Percentiles rank a stretch among this genome's conserved stretches.
phyloP scores from a whole-genome alignment of 306 rosid species.

The Acacia acuminata region DNA sequence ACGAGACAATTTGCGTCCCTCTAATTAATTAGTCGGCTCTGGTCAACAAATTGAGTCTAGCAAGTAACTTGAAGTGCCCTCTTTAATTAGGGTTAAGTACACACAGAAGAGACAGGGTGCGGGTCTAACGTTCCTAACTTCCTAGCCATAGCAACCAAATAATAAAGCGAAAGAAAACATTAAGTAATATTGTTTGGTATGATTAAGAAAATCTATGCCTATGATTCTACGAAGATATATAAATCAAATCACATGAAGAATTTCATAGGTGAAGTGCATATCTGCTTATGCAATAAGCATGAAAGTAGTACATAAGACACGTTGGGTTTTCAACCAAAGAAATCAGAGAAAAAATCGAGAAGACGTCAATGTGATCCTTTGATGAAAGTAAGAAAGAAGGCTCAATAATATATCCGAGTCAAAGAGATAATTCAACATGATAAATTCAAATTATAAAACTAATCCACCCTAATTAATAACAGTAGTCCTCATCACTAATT shows the following conservation, averaged over 20 bases:
- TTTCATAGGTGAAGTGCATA: conserved; percentile 17
- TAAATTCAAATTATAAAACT: background rate
- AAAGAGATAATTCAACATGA: background rate
- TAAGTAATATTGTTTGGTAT: background rate
- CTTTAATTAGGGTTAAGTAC: background rate
- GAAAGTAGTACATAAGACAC: conserved; percentile 7
- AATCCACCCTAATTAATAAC: conserved; percentile 26
- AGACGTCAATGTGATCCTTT: conserved; percentile 40
- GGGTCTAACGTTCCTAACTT: background rate
- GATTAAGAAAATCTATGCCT: conserved; percentile 20
- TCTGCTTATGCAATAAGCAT: conserved; percentile 23
- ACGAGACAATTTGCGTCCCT: background rate
- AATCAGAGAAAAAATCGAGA: conserved; percentile 7
- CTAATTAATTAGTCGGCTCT: background rate
- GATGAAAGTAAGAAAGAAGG: conserved; percentile 24
- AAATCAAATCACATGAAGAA: conserved; percentile 28
- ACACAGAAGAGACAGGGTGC: background rate
- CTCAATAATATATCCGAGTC: conserved; percentile 11
- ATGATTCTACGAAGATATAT: conserved; percentile 19
- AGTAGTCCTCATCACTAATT: background rate
- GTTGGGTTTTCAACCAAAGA: conserved; percentile 13
- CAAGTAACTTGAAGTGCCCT: conserved; percentile 14
- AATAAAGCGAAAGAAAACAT: background rate
- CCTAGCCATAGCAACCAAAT: background rate
- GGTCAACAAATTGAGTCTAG: background rate